A percentile compares a stretch with the other conserved stretches of the same genome.
phyloP scores from a whole-genome alignment of 179 eudicot genomes.

The Beta macrorhiza region DNA sequence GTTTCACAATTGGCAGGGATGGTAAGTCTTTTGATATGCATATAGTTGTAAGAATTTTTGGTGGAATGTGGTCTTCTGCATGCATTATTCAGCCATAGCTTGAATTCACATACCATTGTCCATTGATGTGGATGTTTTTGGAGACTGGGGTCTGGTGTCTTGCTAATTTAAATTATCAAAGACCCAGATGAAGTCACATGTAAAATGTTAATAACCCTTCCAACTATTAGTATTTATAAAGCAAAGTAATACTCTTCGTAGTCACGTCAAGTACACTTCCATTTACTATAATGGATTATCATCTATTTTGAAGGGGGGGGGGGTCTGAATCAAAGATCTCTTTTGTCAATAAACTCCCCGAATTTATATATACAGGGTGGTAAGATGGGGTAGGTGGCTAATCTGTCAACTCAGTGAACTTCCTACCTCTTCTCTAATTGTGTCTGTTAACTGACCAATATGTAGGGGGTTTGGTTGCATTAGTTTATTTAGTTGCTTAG shows the following conservation, averaged over 20 bases:
- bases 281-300: background rate
- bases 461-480: background rate
- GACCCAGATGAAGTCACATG: background rate
- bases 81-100: constrained; percentile 1
- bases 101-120: background rate
- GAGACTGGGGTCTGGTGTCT: background rate
- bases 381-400: too few species aligned
- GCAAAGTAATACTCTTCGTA: background rate
- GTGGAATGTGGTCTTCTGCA: background rate
- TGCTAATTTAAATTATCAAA: background rate
- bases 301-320: background rate
- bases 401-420: too few species aligned
- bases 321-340: background rate
- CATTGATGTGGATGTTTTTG: background rate
- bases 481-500: background rate
- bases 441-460: background rate
- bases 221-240: background rate
- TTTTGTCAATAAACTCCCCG: background rate
- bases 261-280: background rate
- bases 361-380: too few species aligned
- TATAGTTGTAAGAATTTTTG: background rate
- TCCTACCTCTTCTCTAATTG: too few species aligned
- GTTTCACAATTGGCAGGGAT: constrained; percentile 89
- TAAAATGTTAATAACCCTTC: background rate
- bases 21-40: constrained; percentile 46